Conservation (phyloP, 2,329 filamentous ascomycete species). For the Xylaria sp. region DNA sequence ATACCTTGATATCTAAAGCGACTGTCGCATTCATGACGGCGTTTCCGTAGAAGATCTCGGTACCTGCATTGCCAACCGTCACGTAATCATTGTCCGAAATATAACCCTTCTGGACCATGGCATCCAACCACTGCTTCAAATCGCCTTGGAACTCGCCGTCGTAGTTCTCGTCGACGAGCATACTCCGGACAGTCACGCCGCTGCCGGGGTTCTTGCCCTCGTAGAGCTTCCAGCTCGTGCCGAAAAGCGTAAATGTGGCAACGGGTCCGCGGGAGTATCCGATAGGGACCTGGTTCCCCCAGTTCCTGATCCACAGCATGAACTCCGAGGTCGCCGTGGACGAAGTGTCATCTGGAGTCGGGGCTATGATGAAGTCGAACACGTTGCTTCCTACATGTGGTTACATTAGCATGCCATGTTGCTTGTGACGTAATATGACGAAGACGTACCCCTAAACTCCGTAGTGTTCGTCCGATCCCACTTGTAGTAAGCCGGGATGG, state of each 20-base stretch:
- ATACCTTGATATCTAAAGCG: slow-evolving; percentile 35
- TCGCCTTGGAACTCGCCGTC: slow-evolving; percentile 41
- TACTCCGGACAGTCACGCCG: slow-evolving; percentile 41
- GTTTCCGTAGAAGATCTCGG: slow-evolving; percentile 43
- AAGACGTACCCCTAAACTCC: slow-evolving; percentile 37
- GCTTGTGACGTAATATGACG: not conserved
- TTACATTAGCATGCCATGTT: slow-evolving; percentile 12
- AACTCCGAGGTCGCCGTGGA: slow-evolving; percentile 40
- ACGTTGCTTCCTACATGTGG: slow-evolving; percentile 38
- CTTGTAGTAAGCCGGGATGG: slow-evolving; percentile 36
- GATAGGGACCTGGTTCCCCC: slow-evolving; percentile 43
- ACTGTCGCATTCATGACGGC: slow-evolving; percentile 31
- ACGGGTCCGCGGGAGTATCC: slow-evolving; percentile 40
- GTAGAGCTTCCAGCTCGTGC: slow-evolving; percentile 42
- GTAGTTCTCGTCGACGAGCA: slow-evolving; percentile 39
- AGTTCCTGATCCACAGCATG: slow-evolving; percentile 44
- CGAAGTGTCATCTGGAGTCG: slow-evolving; percentile 31
- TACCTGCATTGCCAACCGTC: slow-evolving; percentile 42
- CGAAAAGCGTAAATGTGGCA: slow-evolving; percentile 40
- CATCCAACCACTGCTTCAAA: slow-evolving; percentile 41
- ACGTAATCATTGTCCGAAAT: slow-evolving; percentile 38
- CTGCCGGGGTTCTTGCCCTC: slow-evolving; percentile 41
- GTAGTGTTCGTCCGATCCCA: slow-evolving; percentile 37
- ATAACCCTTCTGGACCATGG: slow-evolving; percentile 39
- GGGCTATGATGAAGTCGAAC: slow-evolving; percentile 43